Evolutionary conservation across 495 filamentous ascomycete genomes (phyloP).

Genomic region (Penicillium egyptiacum): DNA sequence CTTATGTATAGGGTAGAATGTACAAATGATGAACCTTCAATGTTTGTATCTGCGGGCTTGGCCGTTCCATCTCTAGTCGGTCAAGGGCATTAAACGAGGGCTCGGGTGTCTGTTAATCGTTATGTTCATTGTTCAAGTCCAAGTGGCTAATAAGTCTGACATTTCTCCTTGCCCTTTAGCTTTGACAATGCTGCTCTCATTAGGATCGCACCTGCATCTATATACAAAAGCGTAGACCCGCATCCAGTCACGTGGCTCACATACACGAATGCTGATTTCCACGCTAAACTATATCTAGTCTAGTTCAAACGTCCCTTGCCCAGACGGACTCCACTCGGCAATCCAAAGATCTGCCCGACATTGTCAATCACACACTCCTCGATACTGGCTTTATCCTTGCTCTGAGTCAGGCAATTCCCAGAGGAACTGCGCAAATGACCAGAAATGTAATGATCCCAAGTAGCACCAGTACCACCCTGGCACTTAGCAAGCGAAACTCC

Average conservation of each 20-base stretch:
- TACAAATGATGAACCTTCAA: background rate
- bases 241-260: too few relatives aligned
- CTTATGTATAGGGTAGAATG: background rate
- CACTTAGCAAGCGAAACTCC: slow-evolving; percentile 19
- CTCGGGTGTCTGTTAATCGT: too few relatives aligned
- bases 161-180: too few relatives aligned
- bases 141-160: too few relatives aligned
- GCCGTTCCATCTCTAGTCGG: too few relatives aligned
- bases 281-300: background rate
- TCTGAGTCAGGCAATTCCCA: slow-evolving; percentile 27
- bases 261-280: background rate
- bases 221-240: too few relatives aligned
- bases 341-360: slow-evolving; percentile 33
- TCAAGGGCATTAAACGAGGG: too few relatives aligned
- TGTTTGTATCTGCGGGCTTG: background rate
- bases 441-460: slow-evolving; percentile 30
- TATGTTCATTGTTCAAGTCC: too few relatives aligned
- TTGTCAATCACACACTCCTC: slow-evolving; percentile 20
- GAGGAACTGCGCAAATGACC: slow-evolving; percentile 28
- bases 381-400: slow-evolving; percentile 7
- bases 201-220: too few relatives aligned
- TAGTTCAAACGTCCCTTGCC: slow-evolving; percentile 1
- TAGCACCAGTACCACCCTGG: slow-evolving; percentile 10
- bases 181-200: too few relatives aligned
- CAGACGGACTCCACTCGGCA: slow-evolving; percentile 32